phyloP scores from a whole-genome alignment of 2,329 filamentous ascomycete species.

The Stemphylium vesicarium region DNA sequence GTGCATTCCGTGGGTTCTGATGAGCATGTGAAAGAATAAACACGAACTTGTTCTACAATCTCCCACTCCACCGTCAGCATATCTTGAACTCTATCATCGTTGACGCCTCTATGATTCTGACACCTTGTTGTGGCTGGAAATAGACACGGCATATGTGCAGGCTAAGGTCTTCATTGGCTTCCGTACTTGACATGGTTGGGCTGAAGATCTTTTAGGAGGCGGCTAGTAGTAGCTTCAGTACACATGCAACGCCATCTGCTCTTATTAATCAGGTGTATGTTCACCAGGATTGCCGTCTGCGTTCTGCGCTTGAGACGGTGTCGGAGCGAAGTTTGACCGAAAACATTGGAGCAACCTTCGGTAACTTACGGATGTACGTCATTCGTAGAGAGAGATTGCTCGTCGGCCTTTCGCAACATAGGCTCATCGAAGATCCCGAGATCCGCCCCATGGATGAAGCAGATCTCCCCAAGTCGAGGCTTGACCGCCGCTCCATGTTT shows the following conservation, averaged over 20 bases:
- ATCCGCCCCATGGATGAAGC: slow-evolving; percentile 2
- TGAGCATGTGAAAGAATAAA: slow-evolving; percentile 9
- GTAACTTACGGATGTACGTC: slow-evolving; percentile 1
- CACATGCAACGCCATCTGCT: background rate
- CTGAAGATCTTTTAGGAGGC: background rate
- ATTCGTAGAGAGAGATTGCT: slow-evolving; percentile 1
- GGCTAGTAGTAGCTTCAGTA: background rate
- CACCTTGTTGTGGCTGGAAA: background rate
- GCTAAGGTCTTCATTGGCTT: background rate
- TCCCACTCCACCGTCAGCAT: background rate
- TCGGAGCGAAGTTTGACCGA: background rate
- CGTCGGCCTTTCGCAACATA: background rate
- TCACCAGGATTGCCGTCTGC: background rate
- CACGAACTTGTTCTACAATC: slow-evolving; percentile 6
- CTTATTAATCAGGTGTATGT: background rate
- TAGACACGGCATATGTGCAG: background rate
- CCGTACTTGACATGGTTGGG: background rate
- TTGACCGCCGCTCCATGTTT: slow-evolving; percentile 3
- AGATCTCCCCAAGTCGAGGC: background rate
- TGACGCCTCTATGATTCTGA: background rate
- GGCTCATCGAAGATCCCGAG: slow-evolving; percentile 1
- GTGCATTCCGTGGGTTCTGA: slow-evolving; percentile 1
- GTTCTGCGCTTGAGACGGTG: background rate
- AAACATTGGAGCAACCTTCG: background rate
- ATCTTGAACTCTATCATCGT: background rate